Evolutionary conservation across 176 grass and related monocot species (phyloP).

Genomic region (Secale cereale): DNA sequence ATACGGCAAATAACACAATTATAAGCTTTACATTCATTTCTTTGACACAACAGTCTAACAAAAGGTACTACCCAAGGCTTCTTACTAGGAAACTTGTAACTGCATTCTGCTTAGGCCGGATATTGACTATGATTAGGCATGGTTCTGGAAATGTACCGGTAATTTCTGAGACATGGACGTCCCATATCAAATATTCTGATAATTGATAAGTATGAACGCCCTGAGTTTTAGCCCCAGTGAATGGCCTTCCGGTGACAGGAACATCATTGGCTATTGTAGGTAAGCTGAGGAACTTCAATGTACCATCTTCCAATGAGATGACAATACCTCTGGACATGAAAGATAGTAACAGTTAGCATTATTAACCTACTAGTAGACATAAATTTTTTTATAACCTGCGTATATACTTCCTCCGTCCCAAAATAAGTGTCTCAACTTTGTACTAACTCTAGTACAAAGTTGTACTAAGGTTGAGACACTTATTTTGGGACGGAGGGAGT

Average conservation of each 20-base stretch:
- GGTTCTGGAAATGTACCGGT: constrained; percentile 50
- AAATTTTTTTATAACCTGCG: background rate
- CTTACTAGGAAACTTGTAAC: background rate
- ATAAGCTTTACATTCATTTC: background rate
- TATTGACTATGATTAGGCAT: constrained; percentile 1
- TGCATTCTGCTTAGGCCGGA: background rate
- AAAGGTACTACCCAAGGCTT: background rate
- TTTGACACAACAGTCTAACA: background rate
- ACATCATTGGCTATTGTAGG: constrained; percentile 70
- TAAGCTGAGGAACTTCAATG: constrained; percentile 78
- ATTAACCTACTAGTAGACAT: background rate
- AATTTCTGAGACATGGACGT: constrained; percentile 63
- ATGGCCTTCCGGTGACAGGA: constrained; percentile 68
- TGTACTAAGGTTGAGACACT: too few species aligned
- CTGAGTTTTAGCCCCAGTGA: constrained; percentile 58
- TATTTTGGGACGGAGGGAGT: too few species aligned
- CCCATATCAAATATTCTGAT: constrained; percentile 88
- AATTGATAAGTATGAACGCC: constrained; percentile 63
- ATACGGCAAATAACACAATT: background rate
- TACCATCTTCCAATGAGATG: constrained; percentile 81
- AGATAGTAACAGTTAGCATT: constrained; percentile 2
- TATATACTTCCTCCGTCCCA: too few species aligned
- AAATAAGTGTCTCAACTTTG: too few species aligned
- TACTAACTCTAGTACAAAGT: too few species aligned
- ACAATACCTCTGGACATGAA: constrained; percentile 68